A percentile compares a stretch with the other conserved stretches of the same genome.
phyloP scores from a whole-genome alignment of 805 yeast species.

The Nakazawaea ernobii region DNA sequence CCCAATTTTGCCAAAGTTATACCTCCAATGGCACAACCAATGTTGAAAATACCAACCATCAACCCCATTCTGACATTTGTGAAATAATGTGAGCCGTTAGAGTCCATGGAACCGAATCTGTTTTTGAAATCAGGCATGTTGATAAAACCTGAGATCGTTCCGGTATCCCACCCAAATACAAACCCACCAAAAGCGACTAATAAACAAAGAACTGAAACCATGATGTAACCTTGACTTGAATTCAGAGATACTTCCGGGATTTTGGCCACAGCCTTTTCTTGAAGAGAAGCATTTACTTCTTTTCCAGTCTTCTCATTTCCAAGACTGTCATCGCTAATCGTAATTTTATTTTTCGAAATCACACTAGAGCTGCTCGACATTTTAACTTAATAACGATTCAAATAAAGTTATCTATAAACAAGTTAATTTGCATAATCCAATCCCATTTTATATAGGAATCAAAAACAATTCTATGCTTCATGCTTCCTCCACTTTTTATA shows the following conservation, averaged over 20 bases:
- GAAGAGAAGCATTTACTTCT: neutral
- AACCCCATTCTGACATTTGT: conserved; percentile 46
- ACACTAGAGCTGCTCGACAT: too few relatives aligned
- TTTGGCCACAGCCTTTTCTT: neutral
- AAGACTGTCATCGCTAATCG: too few relatives aligned
- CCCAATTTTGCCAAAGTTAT: conserved; percentile 40
- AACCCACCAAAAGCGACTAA: conserved; percentile 59
- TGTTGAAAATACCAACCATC: conserved; percentile 47
- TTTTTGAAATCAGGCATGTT: conserved; percentile 40
- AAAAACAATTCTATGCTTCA: too few relatives aligned
- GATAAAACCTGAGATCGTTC: conserved; percentile 56
- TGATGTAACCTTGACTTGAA: conserved; percentile 26
- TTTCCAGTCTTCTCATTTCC: neutral
- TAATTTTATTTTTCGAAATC: too few relatives aligned
- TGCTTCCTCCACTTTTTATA: too few relatives aligned
- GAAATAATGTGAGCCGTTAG: conserved; percentile 31
- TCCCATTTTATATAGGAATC: too few relatives aligned
- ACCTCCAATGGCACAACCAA: conserved; percentile 59
- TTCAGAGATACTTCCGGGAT: conserved; percentile 22
- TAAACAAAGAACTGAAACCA: conserved; percentile 31
- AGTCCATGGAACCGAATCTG: conserved; percentile 35
- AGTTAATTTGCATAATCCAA: too few relatives aligned
- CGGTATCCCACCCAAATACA: conserved; percentile 61
- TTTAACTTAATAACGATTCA: too few relatives aligned
- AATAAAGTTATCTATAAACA: too few relatives aligned